A percentile compares a stretch with the other conserved stretches of the same genome.
Evolutionary conservation across 2,329 filamentous ascomycete species (phyloP).

Genomic region (Eurotiales sp.): DNA sequence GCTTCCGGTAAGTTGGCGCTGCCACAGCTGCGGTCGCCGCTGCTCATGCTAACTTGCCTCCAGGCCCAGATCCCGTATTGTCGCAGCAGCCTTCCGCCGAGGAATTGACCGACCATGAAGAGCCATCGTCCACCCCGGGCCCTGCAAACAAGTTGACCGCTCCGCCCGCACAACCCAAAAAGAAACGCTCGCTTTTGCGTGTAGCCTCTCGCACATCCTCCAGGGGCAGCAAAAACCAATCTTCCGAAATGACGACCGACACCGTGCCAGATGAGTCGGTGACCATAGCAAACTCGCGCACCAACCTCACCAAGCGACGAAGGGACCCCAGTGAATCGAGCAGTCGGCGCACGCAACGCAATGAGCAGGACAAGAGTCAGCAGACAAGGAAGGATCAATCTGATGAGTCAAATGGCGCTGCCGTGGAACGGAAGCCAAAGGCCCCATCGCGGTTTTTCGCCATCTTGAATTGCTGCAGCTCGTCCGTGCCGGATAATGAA

Average conservation of each 20-base stretch:
- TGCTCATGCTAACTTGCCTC: neutral
- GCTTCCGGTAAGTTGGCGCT: conserved; percentile 5
- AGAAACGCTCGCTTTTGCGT: conserved; percentile 34
- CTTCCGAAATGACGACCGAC: conserved; percentile 31
- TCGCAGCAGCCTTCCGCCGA: conserved; percentile 13
- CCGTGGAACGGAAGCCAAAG: conserved; percentile 39
- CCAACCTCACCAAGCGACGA: conserved; percentile 60
- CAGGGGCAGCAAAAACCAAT: conserved; percentile 33
- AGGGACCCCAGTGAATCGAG: conserved; percentile 67
- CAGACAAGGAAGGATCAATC: conserved; percentile 30
- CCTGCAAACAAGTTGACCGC: conserved; percentile 15
- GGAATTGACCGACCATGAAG: conserved; percentile 11
- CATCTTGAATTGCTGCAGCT: conserved; percentile 48
- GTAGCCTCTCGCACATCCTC: conserved; percentile 38
- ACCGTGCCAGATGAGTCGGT: conserved; percentile 42
- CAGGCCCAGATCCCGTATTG: conserved; percentile 16
- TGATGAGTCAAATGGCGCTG: conserved; percentile 30
- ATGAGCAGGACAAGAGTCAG: conserved; percentile 30
- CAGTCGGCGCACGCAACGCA: conserved; percentile 42
- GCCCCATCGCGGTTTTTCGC: conserved; percentile 40
- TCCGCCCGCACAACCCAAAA: conserved; percentile 28
- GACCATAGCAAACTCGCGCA: conserved; percentile 62
- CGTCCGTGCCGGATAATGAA: conserved; percentile 42
- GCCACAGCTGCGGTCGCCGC: conserved; percentile 1
- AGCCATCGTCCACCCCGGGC: conserved; percentile 10